Evolutionary conservation across 2,329 filamentous ascomycete species (phyloP), one percentile per base, ranked within the genome.

Genomic region (Elsinoe australis): DNA sequence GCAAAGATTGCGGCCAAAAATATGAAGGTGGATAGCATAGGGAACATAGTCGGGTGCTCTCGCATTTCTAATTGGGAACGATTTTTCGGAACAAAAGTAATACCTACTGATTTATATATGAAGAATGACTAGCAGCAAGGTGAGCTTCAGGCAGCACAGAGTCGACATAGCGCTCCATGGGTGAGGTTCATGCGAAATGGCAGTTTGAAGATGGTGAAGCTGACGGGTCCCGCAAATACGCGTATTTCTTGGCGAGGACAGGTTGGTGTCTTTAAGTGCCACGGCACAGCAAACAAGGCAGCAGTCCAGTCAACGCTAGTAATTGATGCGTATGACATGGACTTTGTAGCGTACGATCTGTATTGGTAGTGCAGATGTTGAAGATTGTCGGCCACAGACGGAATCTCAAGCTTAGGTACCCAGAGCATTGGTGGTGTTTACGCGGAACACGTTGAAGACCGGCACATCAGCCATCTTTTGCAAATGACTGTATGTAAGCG

Each of bases 401-500:
- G n/a, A n/a, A n/a, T n/a, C n/a, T n/a, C n/a, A n/a, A n/a, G n/a
- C n/a, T n/a, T n/a, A n/a, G n/a, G n/a, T n/a, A n/a, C n/a, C n/a
- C n/a, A n/a, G n/a, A n/a, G n/a, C n/a, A n/a, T n/a, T n/a, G n/a
- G n/a, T n/a, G n/a, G n/a, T n/a, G n/a, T n/a, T n/a, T n/a, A n/a
- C 5, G 6, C 7, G 14, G 24, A 8, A 3, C 14, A 44, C 9
- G 15, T 18, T 10, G 38, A 42, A 31, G 2, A 44, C 14, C 15
- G 14, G 17, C 22, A 5, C 7, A 29, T 8, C 3, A 44, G 8
- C 8, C 7, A n/a, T 21, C 19, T 6, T 15, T 18, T 12, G 24
- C 9, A 31, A 32, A 44, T n/a, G 6, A 32, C 17, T 29, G 26
- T 33, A 50, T 61, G 58, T 63, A 59, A 58, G 59, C 59, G 60